Base-by-base conservation (phyloP, 306 rosid genomes). In the Medicago ruthenica region DNA sequence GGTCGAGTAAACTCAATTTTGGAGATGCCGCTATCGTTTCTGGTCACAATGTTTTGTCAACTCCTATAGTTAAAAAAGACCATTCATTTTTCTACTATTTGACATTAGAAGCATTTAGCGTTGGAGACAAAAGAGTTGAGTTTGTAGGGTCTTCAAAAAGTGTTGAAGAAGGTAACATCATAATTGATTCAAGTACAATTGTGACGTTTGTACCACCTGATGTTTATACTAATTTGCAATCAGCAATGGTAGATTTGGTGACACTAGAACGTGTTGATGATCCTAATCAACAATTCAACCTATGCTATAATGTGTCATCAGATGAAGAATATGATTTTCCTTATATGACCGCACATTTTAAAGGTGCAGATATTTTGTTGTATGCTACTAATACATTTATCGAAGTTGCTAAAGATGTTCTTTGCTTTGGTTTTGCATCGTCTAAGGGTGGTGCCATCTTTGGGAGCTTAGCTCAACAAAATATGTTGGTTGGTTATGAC, bases 141-240 rank as follows among this genome's bases (percentile, higher is more conserved):
- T 58, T 66, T 31, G 15, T 2, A 20, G 24, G 18, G 0, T 12
- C 57, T 47, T 9, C 13, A 8, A 0, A 0, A 12, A 13, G 0
- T 14, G 54, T 1, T 48, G 54, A 14, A 18, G 11, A 57, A 8
- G 76, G 66, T 7, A 80, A 73, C 13, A 76, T 84, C n/a, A 81
- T 86, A 18, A 84, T 86, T 48, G 87, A 84, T 39, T 84, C 86
- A 0, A 86, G 86, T 13, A 79, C 86, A 9, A 62, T 80, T 5
- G 1, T 83, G 7, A 72, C 86, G 6, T 0, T 53, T 9, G 42
- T 86, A 67, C 87, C 84, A 2, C 1, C 13, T 5, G 50, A 79
- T 4, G 13, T 72, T 20, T 83, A 81, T 57, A 3, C 65, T 9
- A 9, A 8, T 2, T 61, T 79, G 8, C 81, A 81, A 79, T 21